phyloP scores from a whole-genome alignment of 2,329 filamentous ascomycete genomes.

The Cordyceps sp. region DNA sequence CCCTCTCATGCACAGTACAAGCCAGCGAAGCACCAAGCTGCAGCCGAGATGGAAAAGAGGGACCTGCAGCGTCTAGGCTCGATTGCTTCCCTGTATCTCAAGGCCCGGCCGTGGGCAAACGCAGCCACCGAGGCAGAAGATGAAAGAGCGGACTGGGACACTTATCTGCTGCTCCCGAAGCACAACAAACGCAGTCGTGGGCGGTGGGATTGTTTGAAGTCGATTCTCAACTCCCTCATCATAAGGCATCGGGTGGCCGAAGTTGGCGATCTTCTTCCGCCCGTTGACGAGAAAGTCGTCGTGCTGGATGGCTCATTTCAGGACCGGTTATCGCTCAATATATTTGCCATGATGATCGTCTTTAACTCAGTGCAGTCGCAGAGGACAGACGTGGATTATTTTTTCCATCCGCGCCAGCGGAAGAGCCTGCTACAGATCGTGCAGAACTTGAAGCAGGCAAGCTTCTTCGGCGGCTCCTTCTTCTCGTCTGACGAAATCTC shows the following conservation, averaged over 20 bases:
- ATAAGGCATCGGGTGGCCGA: conserved; percentile 65
- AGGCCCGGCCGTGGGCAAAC: conserved; percentile 65
- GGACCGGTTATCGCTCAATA: conserved; percentile 66
- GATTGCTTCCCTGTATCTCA: conserved; percentile 54
- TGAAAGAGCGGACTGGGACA: conserved; percentile 49
- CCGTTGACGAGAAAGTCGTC: conserved; percentile 54
- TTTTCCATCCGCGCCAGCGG: conserved; percentile 65
- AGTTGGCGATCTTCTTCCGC: conserved; percentile 52
- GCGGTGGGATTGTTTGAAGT: conserved; percentile 44
- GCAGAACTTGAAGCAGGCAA: conserved; percentile 64
- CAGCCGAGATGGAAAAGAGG: conserved; percentile 35
- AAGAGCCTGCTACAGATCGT: conserved; percentile 53
- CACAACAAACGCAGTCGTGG: conserved; percentile 35
- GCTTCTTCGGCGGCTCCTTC: conserved; percentile 72
- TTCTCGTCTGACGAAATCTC: conserved; percentile 47
- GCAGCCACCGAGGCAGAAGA: conserved; percentile 33
- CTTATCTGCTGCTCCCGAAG: conserved; percentile 48
- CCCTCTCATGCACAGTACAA: no score
- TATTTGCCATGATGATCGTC: conserved; percentile 71
- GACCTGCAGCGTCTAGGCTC: conserved; percentile 51
- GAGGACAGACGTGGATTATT: conserved; percentile 67
- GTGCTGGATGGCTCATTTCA: conserved; percentile 69
- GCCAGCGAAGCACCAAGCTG: conserved; percentile 14
- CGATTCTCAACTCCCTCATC: conserved; percentile 62
- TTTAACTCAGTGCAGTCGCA: conserved; percentile 84